phyloP scores from a whole-genome alignment of 345 rosid genomes.

The Moricandia arvensis region DNA sequence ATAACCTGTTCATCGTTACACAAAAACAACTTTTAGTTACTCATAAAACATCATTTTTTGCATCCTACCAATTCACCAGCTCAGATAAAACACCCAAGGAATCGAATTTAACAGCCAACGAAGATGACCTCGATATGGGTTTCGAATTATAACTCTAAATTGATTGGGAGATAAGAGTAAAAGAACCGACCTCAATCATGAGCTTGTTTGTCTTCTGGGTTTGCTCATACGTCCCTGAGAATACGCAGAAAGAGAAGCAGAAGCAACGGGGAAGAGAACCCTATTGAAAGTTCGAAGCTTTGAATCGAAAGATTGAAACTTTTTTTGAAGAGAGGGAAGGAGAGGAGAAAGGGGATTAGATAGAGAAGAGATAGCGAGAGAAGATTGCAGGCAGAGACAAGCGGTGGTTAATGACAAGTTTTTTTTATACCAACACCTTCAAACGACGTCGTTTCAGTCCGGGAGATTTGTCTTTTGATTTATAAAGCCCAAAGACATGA shows the following conservation, averaged over 20 bases:
- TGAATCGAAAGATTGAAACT: slow-evolving; percentile 20
- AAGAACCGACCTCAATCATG: slow-evolving; percentile 40
- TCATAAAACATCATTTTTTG: not conserved
- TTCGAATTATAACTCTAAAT: not conserved
- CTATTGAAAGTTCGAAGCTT: not conserved
- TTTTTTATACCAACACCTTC: slow-evolving; percentile 17
- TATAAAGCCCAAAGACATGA: too few species aligned
- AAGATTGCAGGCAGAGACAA: slow-evolving; percentile 24
- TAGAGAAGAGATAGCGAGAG: slow-evolving; percentile 27
- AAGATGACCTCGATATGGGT: not conserved
- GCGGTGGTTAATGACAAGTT: slow-evolving; percentile 3
- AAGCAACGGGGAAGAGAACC: not conserved
- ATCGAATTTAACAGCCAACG: not conserved
- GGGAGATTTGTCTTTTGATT: not conserved
- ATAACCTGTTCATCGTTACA: not conserved
- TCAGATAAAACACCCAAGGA: not conserved
- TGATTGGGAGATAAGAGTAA: not conserved
- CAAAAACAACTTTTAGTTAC: slow-evolving; percentile 8
- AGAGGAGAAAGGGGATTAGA: slow-evolving; percentile 26
- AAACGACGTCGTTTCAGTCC: slow-evolving; percentile 1
- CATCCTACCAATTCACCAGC: not conserved
- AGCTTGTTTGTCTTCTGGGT: slow-evolving; percentile 21
- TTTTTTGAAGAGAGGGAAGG: not conserved
- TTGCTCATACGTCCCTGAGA: slow-evolving; percentile 12
- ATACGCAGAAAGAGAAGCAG: not conserved